Evolutionary conservation across 768 basidiomycete species (phyloP).

Genomic region (Leccinum fibrillosum): DNA sequence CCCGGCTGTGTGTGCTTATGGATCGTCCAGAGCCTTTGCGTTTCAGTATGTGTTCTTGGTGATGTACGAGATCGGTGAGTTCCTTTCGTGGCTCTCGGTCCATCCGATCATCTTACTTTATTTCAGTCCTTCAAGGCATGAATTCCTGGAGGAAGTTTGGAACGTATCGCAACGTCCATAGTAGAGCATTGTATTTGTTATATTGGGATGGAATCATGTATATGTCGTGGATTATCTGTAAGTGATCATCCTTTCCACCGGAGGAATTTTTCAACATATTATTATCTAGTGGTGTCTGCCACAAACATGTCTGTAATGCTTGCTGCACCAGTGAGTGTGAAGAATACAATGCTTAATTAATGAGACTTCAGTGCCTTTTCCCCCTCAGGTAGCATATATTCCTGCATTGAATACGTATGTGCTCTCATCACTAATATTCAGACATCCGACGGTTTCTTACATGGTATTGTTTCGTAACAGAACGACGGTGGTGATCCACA

Average conservation of each 20-base stretch:
- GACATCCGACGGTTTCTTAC: neutral
- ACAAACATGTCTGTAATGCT: constrained; percentile 14
- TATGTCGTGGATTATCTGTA: constrained; percentile 25
- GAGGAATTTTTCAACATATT: neutral
- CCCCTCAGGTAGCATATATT: constrained; percentile 11
- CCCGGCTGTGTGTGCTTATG: constrained; percentile 15
- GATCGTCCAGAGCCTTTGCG: constrained; percentile 15
- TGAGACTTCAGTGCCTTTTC: neutral
- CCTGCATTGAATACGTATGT: constrained; percentile 24
- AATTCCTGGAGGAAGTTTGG: constrained; percentile 22
- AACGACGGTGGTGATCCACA: constrained; percentile 26
- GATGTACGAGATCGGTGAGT: constrained; percentile 23
- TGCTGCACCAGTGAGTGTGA: constrained; percentile 18
- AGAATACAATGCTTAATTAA: neutral
- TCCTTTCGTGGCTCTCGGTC: neutral
- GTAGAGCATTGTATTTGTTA: constrained; percentile 16
- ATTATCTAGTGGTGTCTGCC: constrained; percentile 10
- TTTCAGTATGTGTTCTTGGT: constrained; percentile 16
- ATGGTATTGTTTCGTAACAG: constrained; percentile 4
- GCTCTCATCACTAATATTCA: neutral
- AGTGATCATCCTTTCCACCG: neutral
- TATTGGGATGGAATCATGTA: constrained; percentile 30
- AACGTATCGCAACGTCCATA: constrained; percentile 17
- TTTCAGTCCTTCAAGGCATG: constrained; percentile 24
- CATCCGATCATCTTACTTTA: neutral